Percentiles rank a stretch among this genome's conserved stretches.
phyloP scores from a whole-genome alignment of 2,329 filamentous ascomycete species.

The Aspergillus fructus region DNA sequence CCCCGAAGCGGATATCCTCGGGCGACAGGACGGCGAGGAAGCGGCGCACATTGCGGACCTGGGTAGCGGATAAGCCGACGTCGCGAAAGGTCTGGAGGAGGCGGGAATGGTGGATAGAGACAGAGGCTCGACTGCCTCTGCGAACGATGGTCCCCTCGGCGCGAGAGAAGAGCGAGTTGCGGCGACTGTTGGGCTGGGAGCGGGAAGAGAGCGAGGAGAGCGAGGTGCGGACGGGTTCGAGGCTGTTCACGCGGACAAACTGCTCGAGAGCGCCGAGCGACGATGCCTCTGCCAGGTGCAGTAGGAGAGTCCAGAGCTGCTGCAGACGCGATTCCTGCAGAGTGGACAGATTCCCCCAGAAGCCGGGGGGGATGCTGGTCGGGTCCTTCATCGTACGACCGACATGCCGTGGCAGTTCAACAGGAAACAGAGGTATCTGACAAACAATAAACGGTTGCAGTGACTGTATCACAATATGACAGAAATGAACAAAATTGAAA shows the following conservation, averaged over 20 bases:
- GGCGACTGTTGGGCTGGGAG: conserved; percentile 27
- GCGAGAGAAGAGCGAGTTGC: conserved; percentile 30
- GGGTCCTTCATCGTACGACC: background rate
- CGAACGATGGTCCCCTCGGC: conserved; percentile 33
- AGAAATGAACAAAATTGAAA: too few relatives aligned
- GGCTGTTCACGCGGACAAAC: conserved; percentile 44
- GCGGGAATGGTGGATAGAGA: conserved; percentile 2
- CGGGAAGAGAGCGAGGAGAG: conserved; percentile 32
- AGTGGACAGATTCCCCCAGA: conserved; percentile 75
- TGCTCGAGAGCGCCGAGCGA: conserved; percentile 61
- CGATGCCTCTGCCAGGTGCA: conserved; percentile 53
- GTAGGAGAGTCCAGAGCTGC: conserved; percentile 73
- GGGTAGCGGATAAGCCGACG: conserved; percentile 7
- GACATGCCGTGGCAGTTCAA: background rate
- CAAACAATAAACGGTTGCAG: too few relatives aligned
- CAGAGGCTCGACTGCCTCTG: conserved; percentile 76
- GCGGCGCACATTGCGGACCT: conserved; percentile 75
- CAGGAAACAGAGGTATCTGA: too few relatives aligned
- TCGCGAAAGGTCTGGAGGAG: conserved; percentile 11
- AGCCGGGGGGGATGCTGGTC: conserved; percentile 47
- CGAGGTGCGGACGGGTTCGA: background rate
- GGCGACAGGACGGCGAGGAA: conserved; percentile 72
- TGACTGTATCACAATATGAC: too few relatives aligned
- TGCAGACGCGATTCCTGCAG: conserved; percentile 82
- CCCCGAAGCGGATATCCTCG: conserved; percentile 71